Conservation (phyloP, 495 filamentous ascomycete species). For the Niebla homalea region DNA sequence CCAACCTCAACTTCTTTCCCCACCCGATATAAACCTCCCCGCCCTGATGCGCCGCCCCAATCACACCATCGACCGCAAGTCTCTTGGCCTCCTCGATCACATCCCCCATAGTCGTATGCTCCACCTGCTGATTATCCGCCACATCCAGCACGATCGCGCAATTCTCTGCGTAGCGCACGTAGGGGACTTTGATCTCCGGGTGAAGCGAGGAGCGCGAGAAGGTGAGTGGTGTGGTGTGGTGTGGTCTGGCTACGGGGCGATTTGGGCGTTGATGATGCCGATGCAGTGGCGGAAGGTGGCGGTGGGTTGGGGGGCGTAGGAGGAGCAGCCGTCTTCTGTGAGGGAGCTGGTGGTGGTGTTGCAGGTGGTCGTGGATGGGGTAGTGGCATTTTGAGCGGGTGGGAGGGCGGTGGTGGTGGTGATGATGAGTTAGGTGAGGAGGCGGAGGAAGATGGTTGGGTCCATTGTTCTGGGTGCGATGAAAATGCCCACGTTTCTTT, state of each 20-base stretch:
- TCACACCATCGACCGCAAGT: neutral
- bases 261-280: neutral
- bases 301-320: neutral
- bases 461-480: too few relatives aligned
- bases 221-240: neutral
- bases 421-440: too few relatives aligned
- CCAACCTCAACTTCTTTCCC: neutral
- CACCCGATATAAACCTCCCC: neutral
- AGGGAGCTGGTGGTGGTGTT: too few relatives aligned
- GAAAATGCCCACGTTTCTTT: too few relatives aligned
- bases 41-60: neutral
- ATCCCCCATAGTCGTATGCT: neutral
- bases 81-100: neutral
- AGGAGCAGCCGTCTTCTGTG: neutral
- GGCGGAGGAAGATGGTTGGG: too few relatives aligned
- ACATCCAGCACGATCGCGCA: neutral
- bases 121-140: neutral
- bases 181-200: neutral
- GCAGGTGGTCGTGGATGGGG: too few relatives aligned
- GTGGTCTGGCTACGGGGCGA: neutral
- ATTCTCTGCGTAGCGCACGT: neutral
- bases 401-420: too few relatives aligned
- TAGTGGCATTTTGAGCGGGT: too few relatives aligned
- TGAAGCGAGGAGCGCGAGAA: neutral
- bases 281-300: neutral